phyloP scores from a whole-genome alignment of 2,329 filamentous ascomycete species.

The Thelonectria olida region DNA sequence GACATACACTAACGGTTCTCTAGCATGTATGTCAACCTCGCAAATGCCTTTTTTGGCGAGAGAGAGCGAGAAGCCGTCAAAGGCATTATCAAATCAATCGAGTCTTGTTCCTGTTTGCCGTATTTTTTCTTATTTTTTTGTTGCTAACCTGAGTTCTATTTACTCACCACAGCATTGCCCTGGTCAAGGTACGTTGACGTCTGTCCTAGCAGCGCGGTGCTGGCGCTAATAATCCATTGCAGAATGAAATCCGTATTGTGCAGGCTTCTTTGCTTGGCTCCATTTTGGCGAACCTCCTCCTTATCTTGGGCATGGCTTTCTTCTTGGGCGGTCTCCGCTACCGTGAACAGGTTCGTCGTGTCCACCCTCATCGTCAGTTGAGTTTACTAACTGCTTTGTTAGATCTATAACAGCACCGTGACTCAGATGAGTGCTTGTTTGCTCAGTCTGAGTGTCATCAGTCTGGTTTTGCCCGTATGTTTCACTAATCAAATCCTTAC shows the following conservation, averaged over 20 bases:
- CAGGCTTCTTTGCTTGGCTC: constrained; percentile 91
- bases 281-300: constrained; percentile 85
- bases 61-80: constrained; percentile 22
- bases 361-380: no score
- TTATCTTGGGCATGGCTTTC: constrained; percentile 94
- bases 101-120: constrained; percentile 28
- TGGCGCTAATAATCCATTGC: neutral
- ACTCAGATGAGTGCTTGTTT: constrained; percentile 97
- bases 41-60: constrained; percentile 13
- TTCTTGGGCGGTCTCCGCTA: constrained; percentile 85
- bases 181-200: constrained; percentile 65
- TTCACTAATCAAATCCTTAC: neutral
- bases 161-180: constrained; percentile 69
- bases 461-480: constrained; percentile 80
- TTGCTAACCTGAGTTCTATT: constrained; percentile 26
- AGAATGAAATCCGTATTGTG: constrained; percentile 88
- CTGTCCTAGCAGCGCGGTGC: no score
- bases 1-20: constrained; percentile 20
- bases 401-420: constrained; percentile 94
- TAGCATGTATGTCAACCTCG: constrained; percentile 61
- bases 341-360: constrained; percentile 75
- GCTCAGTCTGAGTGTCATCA: constrained; percentile 89
- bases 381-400: neutral
- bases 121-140: neutral
- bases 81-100: constrained; percentile 27